Evolutionary conservation across 495 filamentous ascomycete species (phyloP), one percentile per base, ranked within the genome.

Genomic region (Glutinoglossum americanum): DNA sequence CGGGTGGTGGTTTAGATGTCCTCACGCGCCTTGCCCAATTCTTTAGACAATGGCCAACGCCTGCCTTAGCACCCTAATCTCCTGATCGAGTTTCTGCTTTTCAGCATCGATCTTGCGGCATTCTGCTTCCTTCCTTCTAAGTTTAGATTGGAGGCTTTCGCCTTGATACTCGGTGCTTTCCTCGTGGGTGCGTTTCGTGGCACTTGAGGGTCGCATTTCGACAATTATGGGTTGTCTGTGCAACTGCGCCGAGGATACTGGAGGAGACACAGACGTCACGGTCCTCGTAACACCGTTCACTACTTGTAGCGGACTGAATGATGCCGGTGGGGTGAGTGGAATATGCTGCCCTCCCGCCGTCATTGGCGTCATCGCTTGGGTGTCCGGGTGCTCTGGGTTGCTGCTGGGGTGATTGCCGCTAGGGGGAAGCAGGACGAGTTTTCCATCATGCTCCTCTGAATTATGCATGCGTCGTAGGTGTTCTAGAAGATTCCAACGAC

Each of bases 31-130:
- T n/a, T n/a, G n/a, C n/a, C n/a, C n/a, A n/a, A n/a, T n/a, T n/a
- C n/a, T n/a, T n/a, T n/a, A n/a, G n/a, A 33, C 30, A 4, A 33
- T 75, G 26, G 76, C 30, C 30, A 33, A 9, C 9, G 30, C 30
- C 30, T 33, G 30, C 30, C 30, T 33, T 9, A 33, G 9, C 9
- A 33, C 30, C 30, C 30, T 3, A 33, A 33, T 33, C 30, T 33
- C 30, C 30, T 33, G 30, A 33, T 33, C 30, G 3, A 33, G 30
- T 9, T 33, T 33, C 30, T 33, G 30, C 30, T 33, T 33, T 9
- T 33, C 30, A 33, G 30, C 30, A 15, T 39, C 37, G 9, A 39
- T 2, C 13, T 39, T 39, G 2, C 15, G 5, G 5, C 37, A 17
- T 1, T 39, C 37, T 2, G 7, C 37, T 15, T 13, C 15, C 37